phyloP scores from a whole-genome alignment of 2,329 filamentous ascomycete species.

The Talaromyces pinophilus region DNA sequence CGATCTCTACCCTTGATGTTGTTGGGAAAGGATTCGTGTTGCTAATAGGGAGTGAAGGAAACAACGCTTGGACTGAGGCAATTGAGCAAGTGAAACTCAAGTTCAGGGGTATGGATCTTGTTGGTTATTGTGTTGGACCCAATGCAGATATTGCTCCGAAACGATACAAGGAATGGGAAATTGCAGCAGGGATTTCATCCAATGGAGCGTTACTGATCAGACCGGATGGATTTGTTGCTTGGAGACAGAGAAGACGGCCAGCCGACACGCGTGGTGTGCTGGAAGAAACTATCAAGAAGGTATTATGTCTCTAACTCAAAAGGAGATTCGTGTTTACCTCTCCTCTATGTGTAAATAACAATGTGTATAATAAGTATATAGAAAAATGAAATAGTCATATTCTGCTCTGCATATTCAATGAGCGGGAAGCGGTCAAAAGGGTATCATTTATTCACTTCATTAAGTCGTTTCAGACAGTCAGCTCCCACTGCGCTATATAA shows the following conservation, averaged over 20 bases:
- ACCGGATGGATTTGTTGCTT: slow-evolving; percentile 19
- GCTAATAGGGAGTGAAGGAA: slow-evolving; percentile 13
- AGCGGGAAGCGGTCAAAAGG: slow-evolving; percentile 3
- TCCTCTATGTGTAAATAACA: background rate
- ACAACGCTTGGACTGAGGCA: slow-evolving; percentile 7
- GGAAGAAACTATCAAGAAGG: background rate
- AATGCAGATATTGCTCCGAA: background rate
- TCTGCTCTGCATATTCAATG: background rate
- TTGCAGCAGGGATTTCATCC: slow-evolving; percentile 18
- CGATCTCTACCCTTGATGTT: slow-evolving; percentile 16
- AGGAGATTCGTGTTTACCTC: background rate
- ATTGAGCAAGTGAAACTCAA: slow-evolving; percentile 4
- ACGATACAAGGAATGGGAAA: slow-evolving; percentile 10
- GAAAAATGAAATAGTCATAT: background rate
- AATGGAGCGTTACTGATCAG: slow-evolving; percentile 15
- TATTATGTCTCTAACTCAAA: slow-evolving; percentile 13
- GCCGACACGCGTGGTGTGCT: background rate
- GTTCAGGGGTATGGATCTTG: background rate
- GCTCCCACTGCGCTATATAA: slow-evolving; percentile 57
- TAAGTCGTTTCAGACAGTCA: slow-evolving; percentile 38
- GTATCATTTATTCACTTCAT: slow-evolving; percentile 14
- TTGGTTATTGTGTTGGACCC: background rate
- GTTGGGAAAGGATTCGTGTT: slow-evolving; percentile 19
- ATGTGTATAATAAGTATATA: background rate
- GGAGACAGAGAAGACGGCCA: slow-evolving; percentile 16